Base-by-base conservation (phyloP, 2,329 filamentous ascomycete genomes). In the Scedosporium minutisporum region DNA sequence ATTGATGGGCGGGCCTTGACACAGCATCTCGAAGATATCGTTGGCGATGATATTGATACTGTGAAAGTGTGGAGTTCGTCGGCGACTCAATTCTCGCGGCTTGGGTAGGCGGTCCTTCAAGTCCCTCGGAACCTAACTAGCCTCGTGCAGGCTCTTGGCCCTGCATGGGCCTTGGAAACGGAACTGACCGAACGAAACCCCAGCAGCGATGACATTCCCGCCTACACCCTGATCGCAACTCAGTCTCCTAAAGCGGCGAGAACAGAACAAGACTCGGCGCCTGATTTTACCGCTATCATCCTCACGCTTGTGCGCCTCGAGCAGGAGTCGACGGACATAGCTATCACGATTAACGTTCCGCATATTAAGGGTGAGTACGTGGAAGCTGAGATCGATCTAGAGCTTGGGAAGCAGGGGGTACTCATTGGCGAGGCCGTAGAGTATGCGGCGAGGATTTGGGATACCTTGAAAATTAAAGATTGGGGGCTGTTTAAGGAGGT, bases 291-390 rank as follows among this genome's bases (percentile, higher is more conserved):
- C 6, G 89, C 85, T 51, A 87, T 95, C 64, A 84, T 93, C 67
- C 80, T 96, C 66, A 85, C 91, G 16, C 79, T 97, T 48, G 77
- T 97, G 63, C 82, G 93, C 16, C 80, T 97, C 57, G 87, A 87
- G 74, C 82, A 84, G 69, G 82, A 92, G 71, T 80, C 79, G 63
- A 93, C 93, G 1, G 93, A 97, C 74, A 77, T 97, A 46, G 78
- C 96, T 57, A 85, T 96, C 65, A 90, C 90, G 48, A 85, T 96
- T 71, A 97, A 96, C 74, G 89, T 96, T 58, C 93, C 93, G 29
- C 88, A 95, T 71, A 87, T 91, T 67, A 81, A 84, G 68, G 87
- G 87, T 65, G 85, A 89, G 72, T 91, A 91, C 71, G 80, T 87
- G 68, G 84, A 87, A 73, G 87, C 88, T 7, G 87, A 91, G 38